Evolutionary conservation across 371 early-diverging fungal species (phyloP).

Genomic region (Mucor lusitanicus): DNA sequence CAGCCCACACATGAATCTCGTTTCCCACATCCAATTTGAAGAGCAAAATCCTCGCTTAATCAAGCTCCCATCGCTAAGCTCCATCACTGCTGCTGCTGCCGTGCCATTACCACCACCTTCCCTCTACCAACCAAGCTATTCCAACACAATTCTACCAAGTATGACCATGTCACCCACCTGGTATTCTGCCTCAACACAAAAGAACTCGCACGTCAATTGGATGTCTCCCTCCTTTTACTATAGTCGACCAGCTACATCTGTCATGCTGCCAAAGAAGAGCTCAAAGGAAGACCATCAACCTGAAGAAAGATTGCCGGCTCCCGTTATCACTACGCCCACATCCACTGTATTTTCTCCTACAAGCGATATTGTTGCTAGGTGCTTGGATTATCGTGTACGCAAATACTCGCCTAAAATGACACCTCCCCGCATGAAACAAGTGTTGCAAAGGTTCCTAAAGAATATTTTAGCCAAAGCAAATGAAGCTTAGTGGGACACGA

Average conservation of each 20-base stretch:
- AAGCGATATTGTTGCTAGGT: slow-evolving; percentile 37
- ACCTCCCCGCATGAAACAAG: slow-evolving; percentile 47
- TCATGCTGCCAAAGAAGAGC: slow-evolving; percentile 24
- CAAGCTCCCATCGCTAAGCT: slow-evolving; percentile 6
- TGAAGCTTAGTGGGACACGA: neutral
- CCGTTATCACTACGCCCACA: neutral
- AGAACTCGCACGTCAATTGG: slow-evolving; percentile 41
- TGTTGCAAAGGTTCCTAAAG: slow-evolving; percentile 45
- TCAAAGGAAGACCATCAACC: neutral
- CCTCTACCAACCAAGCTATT: slow-evolving; percentile 39
- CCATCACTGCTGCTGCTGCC: slow-evolving; percentile 7
- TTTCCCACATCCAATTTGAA: slow-evolving; percentile 7
- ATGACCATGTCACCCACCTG: slow-evolving; percentile 49
- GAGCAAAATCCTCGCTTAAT: slow-evolving; percentile 16
- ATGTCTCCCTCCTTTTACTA: slow-evolving; percentile 53
- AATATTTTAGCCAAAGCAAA: slow-evolving; percentile 38
- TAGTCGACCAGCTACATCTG: slow-evolving; percentile 41
- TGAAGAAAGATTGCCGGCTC: neutral
- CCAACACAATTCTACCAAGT: slow-evolving; percentile 36
- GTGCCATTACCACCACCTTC: slow-evolving; percentile 30
- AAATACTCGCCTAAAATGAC: slow-evolving; percentile 44
- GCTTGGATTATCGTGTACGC: slow-evolving; percentile 40
- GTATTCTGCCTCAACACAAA: slow-evolving; percentile 46
- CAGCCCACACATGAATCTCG: slow-evolving; percentile 7
- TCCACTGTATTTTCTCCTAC: slow-evolving; percentile 12